These are phyloP conservation scores for Epichloe glyceriae DNA, from an alignment of 2,329 filamentous ascomycete genomes.

Conservation along the genomic window DNA sequence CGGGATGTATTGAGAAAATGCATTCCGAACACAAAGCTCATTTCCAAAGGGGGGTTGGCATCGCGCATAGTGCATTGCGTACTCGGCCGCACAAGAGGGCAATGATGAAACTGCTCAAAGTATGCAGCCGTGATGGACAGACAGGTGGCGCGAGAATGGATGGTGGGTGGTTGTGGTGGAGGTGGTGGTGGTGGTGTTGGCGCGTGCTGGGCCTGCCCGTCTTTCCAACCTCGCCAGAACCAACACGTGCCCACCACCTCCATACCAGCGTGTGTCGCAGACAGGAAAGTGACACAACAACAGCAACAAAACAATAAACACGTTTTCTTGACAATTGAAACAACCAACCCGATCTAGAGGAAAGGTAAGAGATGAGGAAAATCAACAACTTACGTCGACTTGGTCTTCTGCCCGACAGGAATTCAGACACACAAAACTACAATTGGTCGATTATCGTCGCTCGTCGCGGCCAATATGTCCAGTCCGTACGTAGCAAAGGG, in stretches of 20 bases:
- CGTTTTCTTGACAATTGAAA: too few relatives aligned
- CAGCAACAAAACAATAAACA: neutral
- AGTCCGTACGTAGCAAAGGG: neutral
- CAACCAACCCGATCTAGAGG: neutral
- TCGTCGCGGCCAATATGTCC: too few relatives aligned
- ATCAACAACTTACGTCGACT: neutral
- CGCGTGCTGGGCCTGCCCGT: neutral
- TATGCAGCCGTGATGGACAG: neutral
- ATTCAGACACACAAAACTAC: too few relatives aligned
- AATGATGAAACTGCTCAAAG: too few relatives aligned
- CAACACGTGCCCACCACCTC: neutral
- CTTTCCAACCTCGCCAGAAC: neutral
- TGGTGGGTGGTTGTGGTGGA: too few relatives aligned
- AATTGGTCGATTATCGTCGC: too few relatives aligned
- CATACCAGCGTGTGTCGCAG: slow-evolving; percentile 6
- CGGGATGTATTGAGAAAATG: neutral
- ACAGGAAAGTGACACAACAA: slow-evolving; percentile 3
- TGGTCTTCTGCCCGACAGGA: neutral
- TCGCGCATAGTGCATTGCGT: too few relatives aligned
- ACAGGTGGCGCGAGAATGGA: neutral
- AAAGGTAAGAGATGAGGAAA: neutral
- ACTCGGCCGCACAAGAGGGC: too few relatives aligned
- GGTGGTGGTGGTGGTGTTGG: neutral
- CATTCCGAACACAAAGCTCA: neutral
- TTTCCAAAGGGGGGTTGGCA: neutral